phyloP scores from a whole-genome alignment of 352 stramenopile genomes.

The Phytopythium cucurbitacearum region DNA sequence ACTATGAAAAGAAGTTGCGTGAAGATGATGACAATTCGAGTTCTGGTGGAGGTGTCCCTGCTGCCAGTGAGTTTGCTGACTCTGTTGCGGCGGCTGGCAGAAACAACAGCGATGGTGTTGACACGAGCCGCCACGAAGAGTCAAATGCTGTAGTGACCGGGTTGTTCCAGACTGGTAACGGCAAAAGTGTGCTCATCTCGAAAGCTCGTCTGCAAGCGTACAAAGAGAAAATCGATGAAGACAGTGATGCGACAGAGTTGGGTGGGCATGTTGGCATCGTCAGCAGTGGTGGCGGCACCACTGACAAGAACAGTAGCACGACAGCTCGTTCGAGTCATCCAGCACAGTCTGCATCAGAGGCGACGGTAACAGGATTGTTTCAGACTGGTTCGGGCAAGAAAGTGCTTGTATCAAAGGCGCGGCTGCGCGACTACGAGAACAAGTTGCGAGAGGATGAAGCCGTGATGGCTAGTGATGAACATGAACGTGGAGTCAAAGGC shows the following conservation, averaged over 20 bases:
- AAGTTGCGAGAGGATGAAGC: constrained; percentile 7
- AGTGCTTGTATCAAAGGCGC: constrained; percentile 21
- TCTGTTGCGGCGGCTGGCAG: too few relatives aligned
- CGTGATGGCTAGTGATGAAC: background rate
- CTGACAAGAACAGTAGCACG: background rate
- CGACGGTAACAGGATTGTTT: constrained; percentile 13
- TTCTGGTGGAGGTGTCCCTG: too few relatives aligned
- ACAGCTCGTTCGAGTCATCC: too few relatives aligned
- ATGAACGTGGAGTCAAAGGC: background rate
- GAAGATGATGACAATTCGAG: constrained; percentile 7
- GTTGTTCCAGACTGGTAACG: background rate
- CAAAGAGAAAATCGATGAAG: too few relatives aligned
- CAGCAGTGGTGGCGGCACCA: too few relatives aligned
- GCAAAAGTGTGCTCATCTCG: constrained; percentile 14
- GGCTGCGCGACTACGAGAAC: constrained; percentile 15
- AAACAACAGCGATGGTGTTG: too few relatives aligned
- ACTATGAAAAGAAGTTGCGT: constrained; percentile 15
- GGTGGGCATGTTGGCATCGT: too few relatives aligned
- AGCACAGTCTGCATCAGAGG: too few relatives aligned
- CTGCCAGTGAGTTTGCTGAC: too few relatives aligned
- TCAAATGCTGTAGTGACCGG: background rate
- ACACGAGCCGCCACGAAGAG: background rate
- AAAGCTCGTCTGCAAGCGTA: constrained; percentile 5
- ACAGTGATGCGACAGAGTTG: too few relatives aligned
- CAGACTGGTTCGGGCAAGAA: constrained; percentile 19